These are phyloP conservation scores for Penicillium digitatum DNA, from an alignment of 2,329 filamentous ascomycete genomes.

Conservation along the genomic window DNA sequence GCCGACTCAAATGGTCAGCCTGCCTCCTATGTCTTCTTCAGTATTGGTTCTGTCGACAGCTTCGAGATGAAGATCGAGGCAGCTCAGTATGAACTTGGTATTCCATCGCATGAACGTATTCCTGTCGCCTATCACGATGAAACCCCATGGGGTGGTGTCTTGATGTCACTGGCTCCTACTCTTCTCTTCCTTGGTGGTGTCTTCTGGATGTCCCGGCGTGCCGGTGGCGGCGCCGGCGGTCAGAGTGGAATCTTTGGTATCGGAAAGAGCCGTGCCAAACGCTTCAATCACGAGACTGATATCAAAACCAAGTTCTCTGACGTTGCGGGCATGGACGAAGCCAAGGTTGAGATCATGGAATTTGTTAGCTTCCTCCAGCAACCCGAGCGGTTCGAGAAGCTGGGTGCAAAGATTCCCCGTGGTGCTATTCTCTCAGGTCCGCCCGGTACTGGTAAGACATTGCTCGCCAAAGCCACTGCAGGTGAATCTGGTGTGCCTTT, in stretches of 20 bases:
- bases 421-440: slow-evolving; percentile 96
- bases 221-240: slow-evolving; percentile 62
- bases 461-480: slow-evolving; percentile 94
- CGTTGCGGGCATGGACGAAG: slow-evolving; percentile 96
- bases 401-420: slow-evolving; percentile 95
- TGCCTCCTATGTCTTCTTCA: slow-evolving; percentile 84
- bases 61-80: slow-evolving; percentile 87
- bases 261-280: slow-evolving; percentile 90
- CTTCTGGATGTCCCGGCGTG: slow-evolving; percentile 72
- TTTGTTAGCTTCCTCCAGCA: slow-evolving; percentile 97
- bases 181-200: slow-evolving; percentile 79
- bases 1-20: slow-evolving; percentile 67
- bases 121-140: slow-evolving; percentile 83
- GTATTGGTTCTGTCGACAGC: slow-evolving; percentile 87
- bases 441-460: slow-evolving; percentile 95
- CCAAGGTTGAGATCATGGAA: slow-evolving; percentile 98
- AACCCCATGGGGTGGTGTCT: slow-evolving; percentile 64
- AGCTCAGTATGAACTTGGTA: slow-evolving; percentile 80
- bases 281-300: slow-evolving; percentile 94
- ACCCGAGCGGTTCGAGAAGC: slow-evolving; percentile 83
- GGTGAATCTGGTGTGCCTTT: slow-evolving; percentile 96
- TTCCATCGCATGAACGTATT: slow-evolving; percentile 83
- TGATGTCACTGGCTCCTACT: slow-evolving; percentile 82
- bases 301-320: slow-evolving; percentile 97
- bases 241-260: slow-evolving; percentile 87